Evolutionary conservation across 2,329 filamentous ascomycete genomes (phyloP), one percentile per base, ranked within the genome.

Genomic region (Aureobasidium leucospermi): DNA sequence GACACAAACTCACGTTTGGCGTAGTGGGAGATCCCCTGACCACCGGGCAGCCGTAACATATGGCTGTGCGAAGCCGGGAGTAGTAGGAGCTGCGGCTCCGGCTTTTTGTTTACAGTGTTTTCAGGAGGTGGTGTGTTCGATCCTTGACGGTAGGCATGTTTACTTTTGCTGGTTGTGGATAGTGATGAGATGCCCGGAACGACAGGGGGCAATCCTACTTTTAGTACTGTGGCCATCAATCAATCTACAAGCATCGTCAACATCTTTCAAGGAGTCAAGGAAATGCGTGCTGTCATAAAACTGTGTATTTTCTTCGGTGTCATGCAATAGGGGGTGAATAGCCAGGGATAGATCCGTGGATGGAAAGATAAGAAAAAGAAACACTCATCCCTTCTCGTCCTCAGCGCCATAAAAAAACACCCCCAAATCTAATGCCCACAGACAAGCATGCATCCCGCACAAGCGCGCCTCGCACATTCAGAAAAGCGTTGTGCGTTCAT

Each of bases 391-490:
- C 52, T 56, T 45, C 41, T 56, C 52, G 19, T 46, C 38, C 52
- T 46, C 41, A 28, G 41, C 52, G 52, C 52, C 52, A 43, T 34
- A 16, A 8, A 31, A 46, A 46, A 45, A 45, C 42, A 45, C 39
- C 39, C 51, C 51, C 39, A 13, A 28, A 42, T 55, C 48, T 52
- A 52, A 43, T 55, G 51, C 51, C 51, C 51, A 55, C 51, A 55
- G 51, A 32, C 51, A 46, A 56, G 52, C 52, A 56, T 56, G 39
- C 41, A 36, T 56, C n/a, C 39, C n/a, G 51, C 38, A 46, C 52
- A 46, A 31, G 46, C 39, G 16, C 41, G 38, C 39, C 13, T 55
- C 29, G 39, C 52, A 46, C 41, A 36, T 15, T 28, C 15, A 29
- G 32, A 29, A 42, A 55, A 32, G 38, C 38, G 51, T 46, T 43